phyloP scores from a whole-genome alignment of 345 rosid genomes.

The Eucalyptus curtisii region DNA sequence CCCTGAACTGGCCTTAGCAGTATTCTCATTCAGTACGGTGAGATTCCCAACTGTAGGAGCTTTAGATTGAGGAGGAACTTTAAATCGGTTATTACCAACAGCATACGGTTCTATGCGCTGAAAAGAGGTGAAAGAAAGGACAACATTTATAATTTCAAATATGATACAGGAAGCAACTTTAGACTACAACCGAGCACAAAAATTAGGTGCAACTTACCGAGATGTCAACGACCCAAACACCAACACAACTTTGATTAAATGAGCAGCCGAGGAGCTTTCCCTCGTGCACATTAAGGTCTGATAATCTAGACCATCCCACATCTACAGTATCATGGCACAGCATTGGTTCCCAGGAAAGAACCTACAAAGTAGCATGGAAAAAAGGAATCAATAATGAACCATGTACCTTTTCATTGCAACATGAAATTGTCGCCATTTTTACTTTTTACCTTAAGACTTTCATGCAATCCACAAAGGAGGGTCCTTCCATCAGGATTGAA shows the following conservation, averaged over 20 bases:
- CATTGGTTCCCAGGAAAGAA: slow-evolving; percentile 96
- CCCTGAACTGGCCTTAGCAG: not conserved
- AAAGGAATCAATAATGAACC: not conserved
- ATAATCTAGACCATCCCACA: slow-evolving; percentile 98
- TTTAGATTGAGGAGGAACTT: slow-evolving; percentile 53
- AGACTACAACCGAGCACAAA: not conserved
- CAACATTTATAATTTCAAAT: not conserved
- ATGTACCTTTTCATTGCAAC: not conserved
- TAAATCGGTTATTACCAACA: slow-evolving; percentile 31
- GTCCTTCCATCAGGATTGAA: slow-evolving; percentile 96
- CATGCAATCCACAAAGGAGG: slow-evolving; percentile 91
- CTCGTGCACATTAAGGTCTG: slow-evolving; percentile 91
- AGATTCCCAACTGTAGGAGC: slow-evolving; percentile 42
- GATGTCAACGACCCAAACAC: slow-evolving; percentile 98
- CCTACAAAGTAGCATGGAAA: slow-evolving; percentile 30
- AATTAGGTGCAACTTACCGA: slow-evolving; percentile 40
- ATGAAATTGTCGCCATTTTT: not conserved
- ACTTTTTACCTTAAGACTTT: slow-evolving; percentile 77
- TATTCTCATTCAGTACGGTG: slow-evolving; percentile 44
- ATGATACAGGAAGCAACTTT: not conserved
- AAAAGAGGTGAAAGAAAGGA: not conserved
- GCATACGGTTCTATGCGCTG: slow-evolving; percentile 78
- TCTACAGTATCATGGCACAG: slow-evolving; percentile 83
- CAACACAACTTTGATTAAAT: slow-evolving; percentile 93
- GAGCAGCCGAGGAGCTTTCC: slow-evolving; percentile 99